Percentiles rank a stretch among this genome's conserved stretches.
Conservation (phyloP, 1,284 basidiomycete genomes). For the Xerocomus nothofagi region DNA sequence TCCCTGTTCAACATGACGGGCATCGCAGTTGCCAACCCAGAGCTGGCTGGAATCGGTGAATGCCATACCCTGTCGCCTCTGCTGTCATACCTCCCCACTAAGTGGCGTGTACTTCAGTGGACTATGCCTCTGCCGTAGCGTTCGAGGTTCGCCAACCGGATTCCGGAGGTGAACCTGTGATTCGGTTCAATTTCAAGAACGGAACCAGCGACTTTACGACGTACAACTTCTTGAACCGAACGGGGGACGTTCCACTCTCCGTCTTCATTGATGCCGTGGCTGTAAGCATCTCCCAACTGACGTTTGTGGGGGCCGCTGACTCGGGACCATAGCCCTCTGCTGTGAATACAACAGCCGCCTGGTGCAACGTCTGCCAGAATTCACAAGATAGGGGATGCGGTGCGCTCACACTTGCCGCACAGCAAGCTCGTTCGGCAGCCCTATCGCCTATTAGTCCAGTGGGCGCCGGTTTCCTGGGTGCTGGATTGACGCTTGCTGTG, state of each 20-base stretch:
- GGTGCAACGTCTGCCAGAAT: slow-evolving; percentile 62
- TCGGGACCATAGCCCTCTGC: slow-evolving; percentile 39
- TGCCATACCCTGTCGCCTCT: slow-evolving; percentile 17
- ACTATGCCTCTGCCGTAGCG: slow-evolving; percentile 70
- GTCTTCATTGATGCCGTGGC: slow-evolving; percentile 53
- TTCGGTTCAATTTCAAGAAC: slow-evolving; percentile 81
- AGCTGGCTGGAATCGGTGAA: slow-evolving; percentile 64
- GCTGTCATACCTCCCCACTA: slow-evolving; percentile 18
- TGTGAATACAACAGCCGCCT: slow-evolving; percentile 54
- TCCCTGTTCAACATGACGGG: slow-evolving; percentile 80
- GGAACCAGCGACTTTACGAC: slow-evolving; percentile 60
- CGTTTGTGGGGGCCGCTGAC: slow-evolving; percentile 1
- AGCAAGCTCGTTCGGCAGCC: slow-evolving; percentile 31
- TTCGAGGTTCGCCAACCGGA: slow-evolving; percentile 64
- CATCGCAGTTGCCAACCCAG: slow-evolving; percentile 48
- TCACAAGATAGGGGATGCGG: slow-evolving; percentile 56
- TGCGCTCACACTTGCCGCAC: slow-evolving; percentile 42
- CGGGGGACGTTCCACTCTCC: slow-evolving; percentile 57
- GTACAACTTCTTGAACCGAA: slow-evolving; percentile 62
- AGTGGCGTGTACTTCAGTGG: slow-evolving; percentile 42
- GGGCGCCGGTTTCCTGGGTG: slow-evolving; percentile 66
- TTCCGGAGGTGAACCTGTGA: slow-evolving; percentile 47
- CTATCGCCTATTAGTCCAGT: slow-evolving; percentile 50
- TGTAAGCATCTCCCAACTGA: slow-evolving; percentile 32
- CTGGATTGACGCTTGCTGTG: slow-evolving; percentile 54